A percentile compares a stretch with the other conserved stretches of the same genome.
These are phyloP conservation scores for Lenwebbia sp. DNA, from an alignment of 345 rosid species.

Conservation along the genomic window DNA sequence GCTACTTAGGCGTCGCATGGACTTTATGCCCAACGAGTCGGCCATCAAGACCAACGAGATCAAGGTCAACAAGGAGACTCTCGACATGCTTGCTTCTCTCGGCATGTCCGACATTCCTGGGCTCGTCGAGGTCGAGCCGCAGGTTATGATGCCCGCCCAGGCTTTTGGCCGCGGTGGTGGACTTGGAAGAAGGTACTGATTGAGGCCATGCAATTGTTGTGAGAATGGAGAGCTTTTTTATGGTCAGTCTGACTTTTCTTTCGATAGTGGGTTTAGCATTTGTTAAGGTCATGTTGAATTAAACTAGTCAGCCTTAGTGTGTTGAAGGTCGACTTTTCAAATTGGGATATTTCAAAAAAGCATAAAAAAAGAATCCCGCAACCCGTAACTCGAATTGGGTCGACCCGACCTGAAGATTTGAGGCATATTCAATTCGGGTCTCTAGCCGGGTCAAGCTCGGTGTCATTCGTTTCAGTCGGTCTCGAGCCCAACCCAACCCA, in stretches of 20 bases:
- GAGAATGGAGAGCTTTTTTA: neutral
- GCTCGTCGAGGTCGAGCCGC: conserved; percentile 42
- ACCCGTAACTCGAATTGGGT: no score
- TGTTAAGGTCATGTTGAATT: neutral
- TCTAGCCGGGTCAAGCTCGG: no score
- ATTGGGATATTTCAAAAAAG: no score
- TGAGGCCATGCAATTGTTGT: neutral
- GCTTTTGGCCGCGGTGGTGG: conserved; percentile 19
- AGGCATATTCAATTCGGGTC: no score
- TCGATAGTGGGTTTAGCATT: neutral
- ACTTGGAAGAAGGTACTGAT: conserved; percentile 11
- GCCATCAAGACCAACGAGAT: conserved; percentile 51
- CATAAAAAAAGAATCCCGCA: no score
- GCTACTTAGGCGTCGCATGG: conserved; percentile 45
- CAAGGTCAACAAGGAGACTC: conserved; percentile 65
- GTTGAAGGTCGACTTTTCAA: neutral
- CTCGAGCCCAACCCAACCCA: no score
- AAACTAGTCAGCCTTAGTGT: neutral
- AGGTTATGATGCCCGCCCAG: conserved; percentile 10
- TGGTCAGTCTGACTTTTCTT: neutral
- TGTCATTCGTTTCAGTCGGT: no score
- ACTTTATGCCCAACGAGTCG: conserved; percentile 77
- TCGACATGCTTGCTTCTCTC: conserved; percentile 66
- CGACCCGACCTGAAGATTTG: no score
- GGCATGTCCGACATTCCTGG: conserved; percentile 64